phyloP scores from a whole-genome alignment of 2,329 filamentous ascomycete species.

The Paracorniculantispora psalliotae region DNA sequence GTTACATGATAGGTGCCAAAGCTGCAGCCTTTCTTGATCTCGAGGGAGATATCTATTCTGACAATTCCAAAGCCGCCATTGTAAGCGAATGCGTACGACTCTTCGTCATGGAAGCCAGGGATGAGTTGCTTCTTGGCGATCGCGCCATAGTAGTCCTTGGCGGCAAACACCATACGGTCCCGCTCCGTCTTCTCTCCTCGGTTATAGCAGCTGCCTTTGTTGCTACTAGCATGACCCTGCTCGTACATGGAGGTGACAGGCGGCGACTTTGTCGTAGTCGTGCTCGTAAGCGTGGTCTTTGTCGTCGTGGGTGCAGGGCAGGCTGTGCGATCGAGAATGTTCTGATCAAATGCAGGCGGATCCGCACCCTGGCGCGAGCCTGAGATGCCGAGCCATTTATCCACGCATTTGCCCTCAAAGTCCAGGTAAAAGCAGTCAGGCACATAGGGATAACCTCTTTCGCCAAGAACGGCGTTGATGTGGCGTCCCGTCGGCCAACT shows the following conservation, averaged over 20 bases:
- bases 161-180: conserved; percentile 14
- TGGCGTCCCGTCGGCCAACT: background rate
- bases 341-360: no score
- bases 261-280: background rate
- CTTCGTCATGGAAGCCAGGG: conserved; percentile 1
- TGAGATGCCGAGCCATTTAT: background rate
- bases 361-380: background rate
- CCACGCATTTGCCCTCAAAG: background rate
- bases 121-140: background rate
- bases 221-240: conserved; percentile 14
- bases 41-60: conserved; percentile 14
- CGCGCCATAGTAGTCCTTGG: conserved; percentile 14
- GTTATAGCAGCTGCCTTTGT: conserved; percentile 18
- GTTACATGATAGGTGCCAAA: background rate
- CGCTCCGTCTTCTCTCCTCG: conserved; percentile 14
- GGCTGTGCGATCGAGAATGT: background rate
- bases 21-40: conserved; percentile 15
- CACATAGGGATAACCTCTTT: background rate
- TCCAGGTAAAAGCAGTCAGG: background rate
- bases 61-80: conserved; percentile 10
- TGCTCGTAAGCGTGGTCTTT: background rate
- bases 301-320: background rate
- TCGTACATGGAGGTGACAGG: conserved; percentile 4
- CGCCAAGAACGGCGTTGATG: background rate
- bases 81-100: conserved; percentile 5